Percentiles rank a stretch among this genome's conserved stretches.
phyloP scores from a whole-genome alignment of 2,329 filamentous ascomycete genomes.

The Aspergillus pseudoviridinutans region DNA sequence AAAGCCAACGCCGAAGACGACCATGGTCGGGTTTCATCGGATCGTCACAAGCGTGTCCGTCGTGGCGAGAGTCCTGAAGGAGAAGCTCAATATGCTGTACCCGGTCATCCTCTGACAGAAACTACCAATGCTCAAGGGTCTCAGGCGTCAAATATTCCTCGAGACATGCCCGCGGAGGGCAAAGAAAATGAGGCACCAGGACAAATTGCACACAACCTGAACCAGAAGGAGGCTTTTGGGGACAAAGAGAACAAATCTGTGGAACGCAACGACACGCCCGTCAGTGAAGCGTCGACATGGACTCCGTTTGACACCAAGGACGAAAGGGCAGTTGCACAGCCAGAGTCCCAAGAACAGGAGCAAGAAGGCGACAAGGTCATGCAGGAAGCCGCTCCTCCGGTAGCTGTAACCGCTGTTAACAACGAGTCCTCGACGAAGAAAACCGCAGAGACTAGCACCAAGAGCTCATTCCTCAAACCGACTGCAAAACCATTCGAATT shows the following conservation, averaged over 20 bases:
- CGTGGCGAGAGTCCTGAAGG: slow-evolving; percentile 65
- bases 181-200: slow-evolving; percentile 36
- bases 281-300: slow-evolving; percentile 47
- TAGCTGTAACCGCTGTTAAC: slow-evolving; percentile 1
- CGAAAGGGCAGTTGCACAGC: slow-evolving; percentile 41
- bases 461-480: slow-evolving; percentile 62
- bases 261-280: slow-evolving; percentile 27
- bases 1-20: slow-evolving; percentile 46
- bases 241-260: slow-evolving; percentile 35
- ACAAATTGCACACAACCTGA: slow-evolving; percentile 33
- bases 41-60: slow-evolving; percentile 71
- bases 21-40: slow-evolving; percentile 62
- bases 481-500: slow-evolving; percentile 66
- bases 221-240: slow-evolving; percentile 35
- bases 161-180: slow-evolving; percentile 28
- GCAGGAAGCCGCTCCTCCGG: not conserved
- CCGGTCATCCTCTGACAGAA: slow-evolving; percentile 34
- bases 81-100: slow-evolving; percentile 67
- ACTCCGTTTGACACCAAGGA: slow-evolving; percentile 59
- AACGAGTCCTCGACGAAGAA: slow-evolving; percentile 16
- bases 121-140: slow-evolving; percentile 23
- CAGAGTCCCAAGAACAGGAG: slow-evolving; percentile 37
- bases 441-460: slow-evolving; percentile 19
- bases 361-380: slow-evolving; percentile 4
- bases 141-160: slow-evolving; percentile 21